Percentiles rank a stretch among this genome's conserved stretches.
Evolutionary conservation across 495 filamentous ascomycete species (phyloP).

Genomic region (Daldinia concentrica): DNA sequence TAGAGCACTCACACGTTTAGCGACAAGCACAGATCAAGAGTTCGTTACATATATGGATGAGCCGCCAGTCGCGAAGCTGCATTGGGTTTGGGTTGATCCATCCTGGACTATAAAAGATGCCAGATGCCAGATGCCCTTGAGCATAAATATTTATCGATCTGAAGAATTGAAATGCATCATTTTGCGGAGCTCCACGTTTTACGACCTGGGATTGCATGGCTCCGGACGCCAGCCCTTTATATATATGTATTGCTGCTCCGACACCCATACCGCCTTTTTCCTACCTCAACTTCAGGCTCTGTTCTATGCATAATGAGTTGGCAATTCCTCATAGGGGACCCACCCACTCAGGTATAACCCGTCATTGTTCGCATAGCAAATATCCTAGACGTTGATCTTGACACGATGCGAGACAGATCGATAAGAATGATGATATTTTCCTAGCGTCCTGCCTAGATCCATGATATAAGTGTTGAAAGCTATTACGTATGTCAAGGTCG

Average conservation of each 20-base stretch:
- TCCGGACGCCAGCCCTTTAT: conserved; percentile 38
- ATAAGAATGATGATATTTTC: conserved; percentile 14
- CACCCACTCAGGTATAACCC: conserved; percentile 46
- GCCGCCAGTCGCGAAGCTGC: conserved; percentile 44
- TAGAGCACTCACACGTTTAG: conserved; percentile 39
- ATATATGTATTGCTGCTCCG: conserved; percentile 39
- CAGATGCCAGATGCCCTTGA: not conserved
- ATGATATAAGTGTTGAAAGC: conserved; percentile 21
- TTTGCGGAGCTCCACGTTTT: conserved; percentile 25
- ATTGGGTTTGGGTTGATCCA: conserved; percentile 22
- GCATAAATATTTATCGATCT: conserved; percentile 14
- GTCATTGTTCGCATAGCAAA: conserved; percentile 37
- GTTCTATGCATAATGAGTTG: conserved; percentile 54
- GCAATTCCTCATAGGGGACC: conserved; percentile 49
- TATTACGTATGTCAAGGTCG: conserved; percentile 28
- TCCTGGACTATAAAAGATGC: conserved; percentile 34
- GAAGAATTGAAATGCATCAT: conserved; percentile 27
- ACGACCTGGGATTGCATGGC: conserved; percentile 28
- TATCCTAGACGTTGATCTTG: conserved; percentile 35
- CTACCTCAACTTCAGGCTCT: conserved; percentile 46
- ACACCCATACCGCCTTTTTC: conserved; percentile 49
- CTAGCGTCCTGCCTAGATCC: conserved; percentile 8
- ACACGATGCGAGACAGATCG: conserved; percentile 28
- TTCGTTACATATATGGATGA: conserved; percentile 51
- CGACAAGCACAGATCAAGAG: conserved; percentile 51